A percentile compares a stretch with the other conserved stretches of the same genome.
phyloP scores from a whole-genome alignment of 1,139 yeast genomes.

The Blastobotrys petasosporus region DNA sequence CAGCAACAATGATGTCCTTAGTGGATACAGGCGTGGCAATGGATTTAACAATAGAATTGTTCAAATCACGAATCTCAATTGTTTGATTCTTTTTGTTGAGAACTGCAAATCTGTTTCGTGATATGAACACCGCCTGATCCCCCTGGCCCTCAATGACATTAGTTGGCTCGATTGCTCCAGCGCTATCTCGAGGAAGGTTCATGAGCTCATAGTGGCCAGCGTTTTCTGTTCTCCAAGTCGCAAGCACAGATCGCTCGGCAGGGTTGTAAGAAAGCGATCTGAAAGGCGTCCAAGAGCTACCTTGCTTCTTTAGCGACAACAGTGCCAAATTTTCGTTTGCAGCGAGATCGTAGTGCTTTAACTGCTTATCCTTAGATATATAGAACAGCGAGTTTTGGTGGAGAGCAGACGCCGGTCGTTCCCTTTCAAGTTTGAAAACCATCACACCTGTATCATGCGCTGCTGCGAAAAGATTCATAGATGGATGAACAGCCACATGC shows the following conservation, averaged over 20 bases:
- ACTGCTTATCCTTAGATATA: slow-evolving; percentile 80
- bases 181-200: slow-evolving; percentile 75
- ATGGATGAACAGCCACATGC: slow-evolving; percentile 85
- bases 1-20: slow-evolving; percentile 70
- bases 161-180: slow-evolving; percentile 89
- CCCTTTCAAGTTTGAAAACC: slow-evolving; percentile 97
- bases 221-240: slow-evolving; percentile 67
- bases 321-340: slow-evolving; percentile 62
- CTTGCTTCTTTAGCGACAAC: slow-evolving; percentile 76
- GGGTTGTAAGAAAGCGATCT: slow-evolving; percentile 86
- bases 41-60: slow-evolving; percentile 73
- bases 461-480: slow-evolving; percentile 86
- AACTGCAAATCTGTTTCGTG: slow-evolving; percentile 89
- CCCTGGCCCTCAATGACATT: slow-evolving; percentile 77
- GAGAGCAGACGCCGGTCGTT: slow-evolving; percentile 82
- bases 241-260: slow-evolving; percentile 78
- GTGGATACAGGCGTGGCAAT: slow-evolving; percentile 69
- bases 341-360: slow-evolving; percentile 69
- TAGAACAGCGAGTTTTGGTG: slow-evolving; percentile 66
- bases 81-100: slow-evolving; percentile 58
- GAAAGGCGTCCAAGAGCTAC: slow-evolving; percentile 81
- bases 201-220: slow-evolving; percentile 66
- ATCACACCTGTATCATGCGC: slow-evolving; percentile 97
- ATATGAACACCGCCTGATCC: slow-evolving; percentile 79
- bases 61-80: slow-evolving; percentile 78